Conservation (phyloP, 2,329 filamentous ascomycete species). For the Fusarium pseudograminearum region DNA sequence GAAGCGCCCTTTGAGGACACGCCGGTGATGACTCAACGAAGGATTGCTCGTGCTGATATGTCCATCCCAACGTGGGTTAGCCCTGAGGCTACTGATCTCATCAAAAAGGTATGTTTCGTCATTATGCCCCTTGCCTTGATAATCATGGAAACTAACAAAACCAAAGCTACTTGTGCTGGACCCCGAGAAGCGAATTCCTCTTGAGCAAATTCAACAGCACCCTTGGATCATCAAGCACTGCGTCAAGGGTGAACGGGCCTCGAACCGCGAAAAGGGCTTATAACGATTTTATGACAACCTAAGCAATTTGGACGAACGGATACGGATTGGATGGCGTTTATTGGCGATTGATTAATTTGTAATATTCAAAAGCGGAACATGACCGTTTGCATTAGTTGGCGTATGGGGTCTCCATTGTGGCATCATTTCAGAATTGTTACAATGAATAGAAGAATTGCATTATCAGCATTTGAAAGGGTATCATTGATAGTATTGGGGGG, state of each 20-base stretch:
- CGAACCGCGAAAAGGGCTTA: slow-evolving; percentile 61
- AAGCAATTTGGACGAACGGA: slow-evolving; percentile 25
- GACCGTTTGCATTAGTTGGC: slow-evolving; percentile 50
- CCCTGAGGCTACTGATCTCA: slow-evolving; percentile 88
- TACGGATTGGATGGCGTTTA: slow-evolving; percentile 40
- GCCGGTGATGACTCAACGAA: slow-evolving; percentile 90
- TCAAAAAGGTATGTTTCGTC: slow-evolving; percentile 78
- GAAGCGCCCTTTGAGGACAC: slow-evolving; percentile 98
- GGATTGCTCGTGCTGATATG: slow-evolving; percentile 92
- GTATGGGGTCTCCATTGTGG: slow-evolving; percentile 44
- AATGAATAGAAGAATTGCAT: slow-evolving; percentile 31
- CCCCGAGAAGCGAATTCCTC: slow-evolving; percentile 89
- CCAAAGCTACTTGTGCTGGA: slow-evolving; percentile 87
- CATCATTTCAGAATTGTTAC: slow-evolving; percentile 31
- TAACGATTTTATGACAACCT: slow-evolving; percentile 41
- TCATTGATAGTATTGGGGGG: slow-evolving; percentile 44
- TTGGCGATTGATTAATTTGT: slow-evolving; percentile 33
- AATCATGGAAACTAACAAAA: slow-evolving; percentile 41
- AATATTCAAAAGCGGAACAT: slow-evolving; percentile 32
- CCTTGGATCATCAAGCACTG: slow-evolving; percentile 99
- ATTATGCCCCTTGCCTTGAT: not conserved
- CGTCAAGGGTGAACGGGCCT: slow-evolving; percentile 69
- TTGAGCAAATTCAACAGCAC: slow-evolving; percentile 89
- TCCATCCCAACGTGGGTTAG: slow-evolving; percentile 91
- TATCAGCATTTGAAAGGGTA: slow-evolving; percentile 40